phyloP scores from a whole-genome alignment of 2,329 filamentous ascomycete species.

The Alternaria brassicicola region DNA sequence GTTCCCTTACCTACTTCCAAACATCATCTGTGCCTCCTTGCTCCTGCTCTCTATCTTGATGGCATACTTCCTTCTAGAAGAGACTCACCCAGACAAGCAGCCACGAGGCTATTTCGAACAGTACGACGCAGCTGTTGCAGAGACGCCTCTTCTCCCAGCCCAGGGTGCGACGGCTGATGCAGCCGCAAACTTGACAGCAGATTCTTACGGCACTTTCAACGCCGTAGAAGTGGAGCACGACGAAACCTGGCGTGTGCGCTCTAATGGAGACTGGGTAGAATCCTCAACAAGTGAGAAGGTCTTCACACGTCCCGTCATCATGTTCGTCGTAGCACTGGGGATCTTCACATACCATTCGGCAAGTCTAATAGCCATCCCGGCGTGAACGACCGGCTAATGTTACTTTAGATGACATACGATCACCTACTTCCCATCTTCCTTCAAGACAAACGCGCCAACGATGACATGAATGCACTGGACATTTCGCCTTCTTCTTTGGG shows the following conservation, averaged over 20 bases:
- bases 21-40: conserved; percentile 79
- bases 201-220: conserved; percentile 78
- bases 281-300: conserved; percentile 50
- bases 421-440: conserved; percentile 92
- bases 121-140: conserved; percentile 55
- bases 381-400: conserved; percentile 4
- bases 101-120: conserved; percentile 53
- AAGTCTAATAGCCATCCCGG: conserved; percentile 6
- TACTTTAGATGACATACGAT: conserved; percentile 78
- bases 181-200: conserved; percentile 74
- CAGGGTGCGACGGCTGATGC: conserved; percentile 76
- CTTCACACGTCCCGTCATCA: conserved; percentile 70
- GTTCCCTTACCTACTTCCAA: conserved; percentile 89
- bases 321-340: conserved; percentile 79
- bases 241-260: conserved; percentile 58
- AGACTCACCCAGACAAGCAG: conserved; percentile 87
- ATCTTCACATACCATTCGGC: conserved; percentile 89
- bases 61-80: conserved; percentile 81
- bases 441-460: conserved; percentile 68
- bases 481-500: conserved; percentile 47
- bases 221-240: conserved; percentile 61
- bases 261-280: conserved; percentile 54
- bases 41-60: conserved; percentile 79
- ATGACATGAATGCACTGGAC: conserved; percentile 39
- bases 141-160: conserved; percentile 77